A percentile compares a stretch with the other conserved stretches of the same genome.
phyloP scores from a whole-genome alignment of 208 protist species.

The Trypanosoma theileri region DNA sequence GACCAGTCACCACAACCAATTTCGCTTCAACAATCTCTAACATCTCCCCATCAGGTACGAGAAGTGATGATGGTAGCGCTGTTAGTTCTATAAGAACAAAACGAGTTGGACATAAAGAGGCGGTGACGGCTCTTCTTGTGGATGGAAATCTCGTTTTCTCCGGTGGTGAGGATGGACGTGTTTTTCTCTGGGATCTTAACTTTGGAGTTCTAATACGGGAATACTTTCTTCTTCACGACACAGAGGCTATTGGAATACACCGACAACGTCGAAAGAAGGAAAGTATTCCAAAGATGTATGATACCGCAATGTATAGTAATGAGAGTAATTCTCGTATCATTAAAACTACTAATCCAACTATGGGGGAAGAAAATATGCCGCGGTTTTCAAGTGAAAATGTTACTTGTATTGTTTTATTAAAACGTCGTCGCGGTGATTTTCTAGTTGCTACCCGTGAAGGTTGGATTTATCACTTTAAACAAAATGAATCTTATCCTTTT shows the following conservation, averaged over 20 bases:
- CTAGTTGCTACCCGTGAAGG: constrained; percentile 28
- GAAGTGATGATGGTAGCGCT: neutral
- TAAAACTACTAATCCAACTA: neutral
- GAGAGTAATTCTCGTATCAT: neutral
- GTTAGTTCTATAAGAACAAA: neutral
- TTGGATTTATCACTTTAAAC: constrained; percentile 31
- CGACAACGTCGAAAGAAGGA: neutral
- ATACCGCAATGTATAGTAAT: neutral
- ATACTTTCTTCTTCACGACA: constrained; percentile 24
- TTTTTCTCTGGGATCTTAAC: constrained; percentile 38
- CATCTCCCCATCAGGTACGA: neutral
- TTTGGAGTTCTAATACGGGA: constrained; percentile 23
- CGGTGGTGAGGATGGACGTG: constrained; percentile 41
- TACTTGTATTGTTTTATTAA: constrained; percentile 18
- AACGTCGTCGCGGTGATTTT: constrained; percentile 19
- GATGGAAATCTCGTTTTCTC: constrained; percentile 36
- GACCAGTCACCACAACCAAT: neutral
- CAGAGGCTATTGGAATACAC: neutral
- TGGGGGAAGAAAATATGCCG: neutral
- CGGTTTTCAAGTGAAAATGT: constrained; percentile 4
- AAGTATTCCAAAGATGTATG: neutral
- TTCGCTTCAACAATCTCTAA: neutral
- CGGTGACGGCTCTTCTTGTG: constrained; percentile 29
- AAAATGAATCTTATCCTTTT: constrained; percentile 11
- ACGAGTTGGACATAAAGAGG: constrained; percentile 24